Conservation (phyloP, 179 eudicot genomes). For the Vitellaria paradoxa region DNA sequence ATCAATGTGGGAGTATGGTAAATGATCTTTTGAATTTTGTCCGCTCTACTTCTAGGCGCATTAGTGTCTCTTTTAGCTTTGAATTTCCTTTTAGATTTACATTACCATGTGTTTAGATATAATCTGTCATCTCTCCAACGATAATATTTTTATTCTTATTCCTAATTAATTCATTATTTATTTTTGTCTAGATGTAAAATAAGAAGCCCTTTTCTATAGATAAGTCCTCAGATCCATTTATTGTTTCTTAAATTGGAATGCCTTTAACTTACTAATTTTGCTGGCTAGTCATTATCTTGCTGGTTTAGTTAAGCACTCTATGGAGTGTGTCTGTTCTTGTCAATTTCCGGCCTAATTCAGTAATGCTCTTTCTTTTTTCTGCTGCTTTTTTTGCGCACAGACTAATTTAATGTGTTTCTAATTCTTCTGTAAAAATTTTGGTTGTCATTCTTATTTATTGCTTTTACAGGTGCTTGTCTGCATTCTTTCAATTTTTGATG, state of each 20-base stretch:
- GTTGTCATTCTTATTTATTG: neutral
- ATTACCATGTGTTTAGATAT: neutral
- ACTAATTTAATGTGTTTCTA: neutral
- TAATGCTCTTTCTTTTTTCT: constrained; percentile 8
- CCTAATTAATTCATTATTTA: neutral
- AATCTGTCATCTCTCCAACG: neutral
- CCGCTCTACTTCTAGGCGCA: neutral
- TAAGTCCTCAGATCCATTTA: neutral
- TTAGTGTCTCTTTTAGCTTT: constrained; percentile 5
- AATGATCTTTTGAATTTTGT: constrained; percentile 8
- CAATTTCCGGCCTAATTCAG: neutral
- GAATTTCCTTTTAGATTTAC: neutral
- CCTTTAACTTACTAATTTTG: neutral
- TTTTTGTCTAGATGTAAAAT: too few species aligned
- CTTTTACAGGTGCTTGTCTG: constrained; percentile 67
- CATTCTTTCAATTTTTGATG: constrained; percentile 80
- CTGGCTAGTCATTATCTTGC: neutral
- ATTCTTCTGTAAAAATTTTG: neutral
- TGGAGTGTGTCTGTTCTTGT: neutral
- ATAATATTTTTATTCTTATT: neutral
- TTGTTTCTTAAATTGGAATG: neutral
- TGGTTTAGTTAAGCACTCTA: neutral
- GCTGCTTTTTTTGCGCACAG: neutral
- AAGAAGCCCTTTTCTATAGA: neutral
- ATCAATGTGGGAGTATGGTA: constrained; percentile 76